A percentile compares a stretch with the other conserved stretches of the same genome.
Conservation (phyloP, 176 grass and related monocot species). For the Triticum turgidum region DNA sequence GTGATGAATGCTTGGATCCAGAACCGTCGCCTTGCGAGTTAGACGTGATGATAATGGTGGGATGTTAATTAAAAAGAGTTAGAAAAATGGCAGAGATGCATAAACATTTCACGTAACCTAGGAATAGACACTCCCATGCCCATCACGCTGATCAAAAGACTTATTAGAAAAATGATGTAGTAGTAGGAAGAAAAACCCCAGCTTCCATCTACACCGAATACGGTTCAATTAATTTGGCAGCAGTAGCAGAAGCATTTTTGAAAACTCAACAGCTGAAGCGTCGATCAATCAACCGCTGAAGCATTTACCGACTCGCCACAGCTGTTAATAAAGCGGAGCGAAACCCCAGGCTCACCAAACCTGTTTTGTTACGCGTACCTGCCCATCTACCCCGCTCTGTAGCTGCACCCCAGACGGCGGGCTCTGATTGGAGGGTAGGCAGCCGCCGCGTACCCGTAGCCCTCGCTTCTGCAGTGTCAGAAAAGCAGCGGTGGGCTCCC, state of each 20-base stretch:
- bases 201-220: background rate
- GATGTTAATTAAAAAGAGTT: no score
- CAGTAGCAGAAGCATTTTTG: background rate
- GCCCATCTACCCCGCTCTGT: background rate
- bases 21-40: no score
- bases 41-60: no score
- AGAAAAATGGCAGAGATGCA: no score
- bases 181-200: background rate
- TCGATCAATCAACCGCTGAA: background rate
- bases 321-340: background rate
- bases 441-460: background rate
- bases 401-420: background rate
- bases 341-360: background rate
- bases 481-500: slow-evolving; percentile 1
- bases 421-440: background rate
- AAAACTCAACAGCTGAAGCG: background rate
- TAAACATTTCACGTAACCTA: no score
- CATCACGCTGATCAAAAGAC: no score
- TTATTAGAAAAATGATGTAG: no score
- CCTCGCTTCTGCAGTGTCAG: slow-evolving; percentile 12
- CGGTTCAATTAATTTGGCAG: background rate
- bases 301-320: background rate
- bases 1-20: no score
- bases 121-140: no score
- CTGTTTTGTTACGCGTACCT: background rate